Conservation (phyloP, 257 asterid genomes). For the Rehmannia glutinosa region DNA sequence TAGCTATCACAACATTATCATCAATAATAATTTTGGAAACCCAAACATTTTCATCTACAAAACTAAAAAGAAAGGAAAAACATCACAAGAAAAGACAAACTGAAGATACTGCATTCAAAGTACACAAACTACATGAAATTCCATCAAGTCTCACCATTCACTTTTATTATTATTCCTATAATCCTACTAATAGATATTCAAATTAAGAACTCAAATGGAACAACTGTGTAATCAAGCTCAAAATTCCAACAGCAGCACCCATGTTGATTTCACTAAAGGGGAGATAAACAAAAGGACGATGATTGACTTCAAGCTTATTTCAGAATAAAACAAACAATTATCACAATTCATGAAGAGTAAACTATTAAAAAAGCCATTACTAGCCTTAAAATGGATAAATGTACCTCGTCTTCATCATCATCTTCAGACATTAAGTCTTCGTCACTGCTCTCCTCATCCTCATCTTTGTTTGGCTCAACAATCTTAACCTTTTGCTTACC, state of each 20-base stretch:
- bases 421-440: constrained; percentile 51
- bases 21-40: background rate
- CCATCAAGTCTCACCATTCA: background rate
- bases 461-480: constrained; percentile 47
- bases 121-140: background rate
- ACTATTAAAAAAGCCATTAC: too few relatives aligned
- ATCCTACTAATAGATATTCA: background rate
- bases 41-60: background rate
- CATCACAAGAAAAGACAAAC: background rate
- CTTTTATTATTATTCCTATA: background rate
- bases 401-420: constrained; percentile 43
- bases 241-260: background rate
- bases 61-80: background rate
- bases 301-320: background rate
- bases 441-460: constrained; percentile 39
- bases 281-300: background rate
- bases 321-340: background rate
- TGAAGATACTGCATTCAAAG: too few relatives aligned
- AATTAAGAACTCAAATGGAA: background rate
- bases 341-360: too few relatives aligned
- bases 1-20: background rate
- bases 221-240: background rate
- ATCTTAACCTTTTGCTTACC: constrained; percentile 71
- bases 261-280: background rate
- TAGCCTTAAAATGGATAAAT: background rate